Percentiles rank a stretch among this genome's conserved stretches.
These are phyloP conservation scores for Dactylella cylindrospora DNA, from an alignment of 2,329 filamentous ascomycete species.

Conservation along the genomic window DNA sequence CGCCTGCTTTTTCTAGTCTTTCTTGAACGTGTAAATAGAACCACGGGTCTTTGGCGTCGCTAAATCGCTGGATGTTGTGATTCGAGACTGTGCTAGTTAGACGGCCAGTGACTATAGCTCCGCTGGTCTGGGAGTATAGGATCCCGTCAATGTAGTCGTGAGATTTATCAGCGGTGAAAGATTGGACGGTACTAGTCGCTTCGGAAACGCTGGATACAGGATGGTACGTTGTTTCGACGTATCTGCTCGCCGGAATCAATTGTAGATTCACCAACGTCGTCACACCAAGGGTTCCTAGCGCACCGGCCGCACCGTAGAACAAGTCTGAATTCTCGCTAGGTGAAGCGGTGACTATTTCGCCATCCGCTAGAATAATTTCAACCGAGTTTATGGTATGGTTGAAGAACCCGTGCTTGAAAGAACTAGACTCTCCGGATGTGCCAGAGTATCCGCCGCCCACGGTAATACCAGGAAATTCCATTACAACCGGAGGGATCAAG, in stretches of 20 bases:
- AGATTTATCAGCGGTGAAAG: constrained; percentile 55
- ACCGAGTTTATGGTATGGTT: constrained; percentile 64
- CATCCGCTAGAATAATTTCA: constrained; percentile 65
- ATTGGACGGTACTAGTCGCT: constrained; percentile 51
- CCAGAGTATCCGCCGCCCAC: constrained; percentile 68
- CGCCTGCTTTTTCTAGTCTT: constrained; percentile 16
- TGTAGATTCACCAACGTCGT: constrained; percentile 64
- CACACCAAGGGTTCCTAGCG: constrained; percentile 64
- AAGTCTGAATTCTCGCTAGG: constrained; percentile 58
- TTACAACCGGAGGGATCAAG: constrained; percentile 66
- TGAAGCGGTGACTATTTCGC: constrained; percentile 58
- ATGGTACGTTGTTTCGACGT: constrained; percentile 64
- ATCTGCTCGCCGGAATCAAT: constrained; percentile 58
- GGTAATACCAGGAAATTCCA: constrained; percentile 72
- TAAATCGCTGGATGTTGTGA: constrained; percentile 56
- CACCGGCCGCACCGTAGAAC: constrained; percentile 62
- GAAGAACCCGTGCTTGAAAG: constrained; percentile 67
- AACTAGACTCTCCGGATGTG: constrained; percentile 67
- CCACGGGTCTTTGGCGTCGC: constrained; percentile 66
- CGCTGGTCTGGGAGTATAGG: constrained; percentile 60
- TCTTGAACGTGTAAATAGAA: constrained; percentile 68
- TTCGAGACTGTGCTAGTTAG: constrained; percentile 58
- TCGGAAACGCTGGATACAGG: constrained; percentile 24
- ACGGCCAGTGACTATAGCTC: constrained; percentile 64
- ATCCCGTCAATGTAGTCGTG: constrained; percentile 70